Evolutionary conservation across 2,329 filamentous ascomycete genomes (phyloP), one percentile per base, ranked within the genome.

Genomic region (Cercospora sojina): DNA sequence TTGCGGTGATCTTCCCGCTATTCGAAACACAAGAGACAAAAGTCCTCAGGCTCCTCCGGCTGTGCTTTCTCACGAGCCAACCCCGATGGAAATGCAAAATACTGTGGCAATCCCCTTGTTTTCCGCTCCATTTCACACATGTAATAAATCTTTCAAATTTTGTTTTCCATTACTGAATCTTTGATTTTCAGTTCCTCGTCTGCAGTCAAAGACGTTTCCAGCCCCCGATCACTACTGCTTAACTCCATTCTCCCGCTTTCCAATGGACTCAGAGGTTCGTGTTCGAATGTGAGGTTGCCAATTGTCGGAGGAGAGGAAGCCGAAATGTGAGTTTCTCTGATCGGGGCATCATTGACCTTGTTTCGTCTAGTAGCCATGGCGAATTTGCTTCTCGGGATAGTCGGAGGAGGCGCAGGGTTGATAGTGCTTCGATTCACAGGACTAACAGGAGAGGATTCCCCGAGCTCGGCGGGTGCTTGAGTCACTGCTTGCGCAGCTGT

Each of bases 201-300:
- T 4, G 80, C 85, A 2, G 86, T 88, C 20, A 85, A 80, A 68
- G 86, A 88, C 0, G 83, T 83, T 67, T 89, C 86, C 29, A 88
- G 61, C 1, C 72, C 77, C 18, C 83, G 82, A 51, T 10, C 27
- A 35, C 35, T 55, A 25, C 47, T 56, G 25, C 55, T 29, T 29
- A 18, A 31, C 25, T 23, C 55, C 64, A 53, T 55, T 29, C 7
- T 18, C 38, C 35, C 55, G 32, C 41, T 66, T 31, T 38, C 64
- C 43, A 41, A 41, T 8, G 53, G 60, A 53, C 56, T 59, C 13
- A 64, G 31, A 10, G 61, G 61, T 20, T 59, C 62, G 23, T 59
- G 67, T 18, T 68, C 69, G 56, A 62, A 66, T 51, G 53, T 64
- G 27, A 67, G 35, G 31, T 67, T 56, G 3, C 62, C 60, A 10